Evolutionary conservation across 2,329 filamentous ascomycete genomes (phyloP), one percentile per base, ranked within the genome.

Genomic region (Epichloe gansuensis): DNA sequence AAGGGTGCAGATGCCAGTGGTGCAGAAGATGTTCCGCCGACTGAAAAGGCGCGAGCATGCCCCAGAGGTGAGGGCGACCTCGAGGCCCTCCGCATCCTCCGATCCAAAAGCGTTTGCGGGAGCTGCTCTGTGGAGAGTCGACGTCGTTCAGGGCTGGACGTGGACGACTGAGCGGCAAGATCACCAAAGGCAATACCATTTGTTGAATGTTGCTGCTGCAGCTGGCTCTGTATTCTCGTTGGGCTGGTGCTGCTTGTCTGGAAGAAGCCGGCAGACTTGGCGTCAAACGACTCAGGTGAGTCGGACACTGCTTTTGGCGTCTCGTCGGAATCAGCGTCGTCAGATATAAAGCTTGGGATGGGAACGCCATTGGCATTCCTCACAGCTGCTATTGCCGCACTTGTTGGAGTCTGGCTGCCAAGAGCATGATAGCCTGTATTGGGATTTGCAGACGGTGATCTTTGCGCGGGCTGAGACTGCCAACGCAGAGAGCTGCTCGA

Each of bases 391-490:
- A 61, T 62, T 0, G 67, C 56, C 2, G 68, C 58, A 12, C 68
- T 69, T 47, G 67, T 67, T 23, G 70, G 59, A 41, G 69, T 56
- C 57, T 69, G 67, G 50, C 58, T 60, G 11, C 60, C 61, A 21
- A 61, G 56, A 17, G 41, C 34, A 6, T 55, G 56, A 51, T 64
- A 64, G 4, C 57, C 58, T 11, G 57, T 50, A 1, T 56, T 49
- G 15, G 59, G 51, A 41, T 61, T 54, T 52, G 61, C 54, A 59
- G 70, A 55, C 46, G 65, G 59, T 57, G 70, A 67, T 34, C 78
- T 71, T 36, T 77, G 75, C 3, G 80, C 80, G 25, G 81, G 81
- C 61, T 84, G 81, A n/a, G 81, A 84, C 61, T 84, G 81, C 27
- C 81, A 84, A 56, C 81, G 74, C 55, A 81, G 63, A n/a, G 78